These are phyloP conservation scores for Sphagnurus paluster DNA, from an alignment of 1,284 basidiomycete genomes.

Conservation along the genomic window DNA sequence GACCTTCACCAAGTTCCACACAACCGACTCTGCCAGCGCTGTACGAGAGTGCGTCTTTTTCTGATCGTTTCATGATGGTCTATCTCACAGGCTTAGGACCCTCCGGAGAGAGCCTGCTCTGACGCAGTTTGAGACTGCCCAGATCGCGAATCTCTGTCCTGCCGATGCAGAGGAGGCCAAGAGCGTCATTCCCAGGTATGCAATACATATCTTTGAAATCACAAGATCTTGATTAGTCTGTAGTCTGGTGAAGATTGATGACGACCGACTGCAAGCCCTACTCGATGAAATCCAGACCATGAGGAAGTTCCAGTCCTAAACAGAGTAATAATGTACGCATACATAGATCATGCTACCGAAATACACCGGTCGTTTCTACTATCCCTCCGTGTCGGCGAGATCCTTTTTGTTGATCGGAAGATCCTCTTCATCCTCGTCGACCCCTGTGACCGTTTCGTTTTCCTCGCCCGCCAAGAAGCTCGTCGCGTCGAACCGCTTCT, in stretches of 20 bases:
- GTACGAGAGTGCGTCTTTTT: constrained; percentile 76
- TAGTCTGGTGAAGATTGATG: constrained; percentile 85
- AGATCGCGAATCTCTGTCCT: constrained; percentile 89
- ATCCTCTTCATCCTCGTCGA: constrained; percentile 59
- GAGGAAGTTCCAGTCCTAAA: constrained; percentile 81
- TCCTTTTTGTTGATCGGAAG: constrained; percentile 51
- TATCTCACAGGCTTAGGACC: constrained; percentile 44
- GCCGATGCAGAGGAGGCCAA: constrained; percentile 89
- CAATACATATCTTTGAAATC: not conserved
- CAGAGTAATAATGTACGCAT: constrained; percentile 15
- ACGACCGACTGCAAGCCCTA: constrained; percentile 78
- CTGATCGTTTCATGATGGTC: not conserved
- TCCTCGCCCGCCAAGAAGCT: constrained; percentile 42
- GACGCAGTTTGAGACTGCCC: constrained; percentile 90
- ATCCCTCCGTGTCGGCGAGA: constrained; percentile 74
- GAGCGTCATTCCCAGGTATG: constrained; percentile 84
- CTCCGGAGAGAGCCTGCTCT: constrained; percentile 73
- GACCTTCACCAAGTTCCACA: constrained; percentile 88
- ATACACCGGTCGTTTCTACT: constrained; percentile 15
- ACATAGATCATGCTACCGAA: not conserved
- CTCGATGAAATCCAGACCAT: constrained; percentile 88
- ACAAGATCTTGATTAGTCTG: constrained; percentile 1
- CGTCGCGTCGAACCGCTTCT: constrained; percentile 63
- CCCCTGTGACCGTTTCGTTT: constrained; percentile 34
- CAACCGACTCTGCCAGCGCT: constrained; percentile 82